A percentile compares a stretch with the other conserved stretches of the same genome.
Conservation (phyloP, 805 yeast genomes). For the Candida awuae region DNA sequence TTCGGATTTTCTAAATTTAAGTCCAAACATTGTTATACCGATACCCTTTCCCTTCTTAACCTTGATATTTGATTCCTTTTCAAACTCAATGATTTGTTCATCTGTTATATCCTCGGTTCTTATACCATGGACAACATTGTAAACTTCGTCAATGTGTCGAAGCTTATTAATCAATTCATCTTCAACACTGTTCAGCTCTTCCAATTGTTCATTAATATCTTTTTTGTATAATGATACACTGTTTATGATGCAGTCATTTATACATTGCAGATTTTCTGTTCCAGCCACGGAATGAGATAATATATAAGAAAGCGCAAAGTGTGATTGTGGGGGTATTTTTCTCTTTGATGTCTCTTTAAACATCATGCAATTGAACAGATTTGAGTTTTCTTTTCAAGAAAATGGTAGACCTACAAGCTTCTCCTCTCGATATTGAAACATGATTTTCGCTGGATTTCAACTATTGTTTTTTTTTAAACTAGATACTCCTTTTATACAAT, state of each 20-base stretch:
- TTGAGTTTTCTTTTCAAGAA: not conserved
- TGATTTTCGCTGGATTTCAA: too few species aligned
- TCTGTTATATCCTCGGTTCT: conserved; percentile 5
- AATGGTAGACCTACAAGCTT: too few species aligned
- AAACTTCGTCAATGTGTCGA: conserved; percentile 12
- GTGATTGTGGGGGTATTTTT: conserved; percentile 5
- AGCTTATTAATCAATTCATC: conserved; percentile 17
- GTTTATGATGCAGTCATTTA: conserved; percentile 19
- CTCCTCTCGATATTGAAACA: too few species aligned
- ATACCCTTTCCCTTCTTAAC: not conserved
- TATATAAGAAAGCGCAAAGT: conserved; percentile 8
- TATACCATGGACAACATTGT: conserved; percentile 7
- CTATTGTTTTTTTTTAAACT: too few species aligned
- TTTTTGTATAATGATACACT: conserved; percentile 18
- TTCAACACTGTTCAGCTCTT: conserved; percentile 19
- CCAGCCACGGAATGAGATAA: conserved; percentile 3
- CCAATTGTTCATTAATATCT: conserved; percentile 27
- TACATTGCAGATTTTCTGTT: conserved; percentile 8
- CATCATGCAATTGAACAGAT: not conserved
- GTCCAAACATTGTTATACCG: conserved; percentile 3
- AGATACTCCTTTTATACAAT: too few species aligned
- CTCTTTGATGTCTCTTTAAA: not conserved
- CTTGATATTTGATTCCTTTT: not conserved
- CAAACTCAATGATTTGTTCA: not conserved
- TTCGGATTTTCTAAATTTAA: not conserved